A percentile compares a stretch with the other conserved stretches of the same genome.
phyloP scores from a whole-genome alignment of 139 green algal species.

The Picochlorum sp. region DNA sequence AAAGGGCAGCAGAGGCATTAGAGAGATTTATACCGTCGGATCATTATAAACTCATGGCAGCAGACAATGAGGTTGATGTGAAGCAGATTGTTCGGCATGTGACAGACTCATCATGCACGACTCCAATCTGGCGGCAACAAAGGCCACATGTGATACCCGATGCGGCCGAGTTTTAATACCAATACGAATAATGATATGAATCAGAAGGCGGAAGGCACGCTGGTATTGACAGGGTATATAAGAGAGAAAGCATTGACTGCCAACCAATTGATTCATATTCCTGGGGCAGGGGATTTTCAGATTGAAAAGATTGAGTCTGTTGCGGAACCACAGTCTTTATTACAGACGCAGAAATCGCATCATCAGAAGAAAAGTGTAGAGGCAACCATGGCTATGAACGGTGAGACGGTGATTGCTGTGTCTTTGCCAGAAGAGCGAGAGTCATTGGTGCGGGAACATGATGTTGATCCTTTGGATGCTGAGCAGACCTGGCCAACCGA shows the following conservation, averaged over 20 bases:
- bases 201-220: background rate
- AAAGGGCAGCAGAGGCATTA: constrained; percentile 47
- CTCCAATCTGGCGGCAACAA: constrained; percentile 65
- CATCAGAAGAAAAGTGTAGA: constrained; percentile 11
- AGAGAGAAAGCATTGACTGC: constrained; percentile 52
- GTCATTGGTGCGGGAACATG: constrained; percentile 56
- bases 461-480: constrained; percentile 33
- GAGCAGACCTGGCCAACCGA: constrained; percentile 93
- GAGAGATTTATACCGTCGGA: constrained; percentile 39
- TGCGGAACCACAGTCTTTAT: constrained; percentile 21
- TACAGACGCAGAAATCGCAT: background rate
- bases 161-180: constrained; percentile 26
- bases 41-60: constrained; percentile 38
- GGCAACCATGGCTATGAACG: constrained; percentile 13
- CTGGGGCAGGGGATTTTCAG: constrained; percentile 67
- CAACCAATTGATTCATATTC: constrained; percentile 68
- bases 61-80: constrained; percentile 42
- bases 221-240: constrained; percentile 55
- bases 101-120: constrained; percentile 27
- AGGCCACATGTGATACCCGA: constrained; percentile 61
- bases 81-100: constrained; percentile 60
- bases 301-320: constrained; percentile 50
- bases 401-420: constrained; percentile 31
- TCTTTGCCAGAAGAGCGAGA: constrained; percentile 43
- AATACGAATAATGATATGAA: too few species aligned